Conservation (phyloP, 805 yeast genomes). For the Sugiyamaella smithiae region DNA sequence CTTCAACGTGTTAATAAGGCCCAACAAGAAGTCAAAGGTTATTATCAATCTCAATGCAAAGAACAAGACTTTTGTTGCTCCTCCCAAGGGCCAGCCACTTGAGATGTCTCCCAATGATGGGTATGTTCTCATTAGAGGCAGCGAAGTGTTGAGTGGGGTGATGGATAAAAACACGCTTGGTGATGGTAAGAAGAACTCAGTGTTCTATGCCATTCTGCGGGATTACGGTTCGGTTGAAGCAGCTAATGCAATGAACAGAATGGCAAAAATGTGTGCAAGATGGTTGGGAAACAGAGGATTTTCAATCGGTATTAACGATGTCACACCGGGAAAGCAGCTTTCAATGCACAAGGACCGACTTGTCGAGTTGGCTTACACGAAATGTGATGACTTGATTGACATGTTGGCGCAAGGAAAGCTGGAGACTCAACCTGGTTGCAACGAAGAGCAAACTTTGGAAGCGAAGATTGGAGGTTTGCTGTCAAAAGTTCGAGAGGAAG, state of each 20-base stretch:
- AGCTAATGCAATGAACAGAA: conserved; percentile 93
- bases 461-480: conserved; percentile 95
- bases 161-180: conserved; percentile 97
- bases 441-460: conserved; percentile 96
- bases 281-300: conserved; percentile 93
- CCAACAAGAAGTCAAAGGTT: conserved; percentile 73
- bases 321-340: conserved; percentile 83
- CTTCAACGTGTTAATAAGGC: conserved; percentile 80
- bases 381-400: conserved; percentile 87
- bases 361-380: conserved; percentile 86
- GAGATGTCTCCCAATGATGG: conserved; percentile 99
- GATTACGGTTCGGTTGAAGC: conserved; percentile 98
- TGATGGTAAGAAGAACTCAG: conserved; percentile 97
- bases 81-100: conserved; percentile 63
- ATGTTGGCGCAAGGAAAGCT: conserved; percentile 77
- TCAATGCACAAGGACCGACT: conserved; percentile 75
- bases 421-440: conserved; percentile 98
- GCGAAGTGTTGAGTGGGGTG: conserved; percentile 84
- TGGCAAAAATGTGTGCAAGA: conserved; percentile 98
- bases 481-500: conserved; percentile 97
- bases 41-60: conserved; percentile 91
- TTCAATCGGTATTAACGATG: conserved; percentile 96
- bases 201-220: conserved; percentile 88
- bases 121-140: conserved; percentile 83
- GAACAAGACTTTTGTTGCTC: conserved; percentile 84